A percentile compares a stretch with the other conserved stretches of the same genome.
Conservation (phyloP, 371 early-diverging fungal species). For the Apophysomyces elegans region DNA sequence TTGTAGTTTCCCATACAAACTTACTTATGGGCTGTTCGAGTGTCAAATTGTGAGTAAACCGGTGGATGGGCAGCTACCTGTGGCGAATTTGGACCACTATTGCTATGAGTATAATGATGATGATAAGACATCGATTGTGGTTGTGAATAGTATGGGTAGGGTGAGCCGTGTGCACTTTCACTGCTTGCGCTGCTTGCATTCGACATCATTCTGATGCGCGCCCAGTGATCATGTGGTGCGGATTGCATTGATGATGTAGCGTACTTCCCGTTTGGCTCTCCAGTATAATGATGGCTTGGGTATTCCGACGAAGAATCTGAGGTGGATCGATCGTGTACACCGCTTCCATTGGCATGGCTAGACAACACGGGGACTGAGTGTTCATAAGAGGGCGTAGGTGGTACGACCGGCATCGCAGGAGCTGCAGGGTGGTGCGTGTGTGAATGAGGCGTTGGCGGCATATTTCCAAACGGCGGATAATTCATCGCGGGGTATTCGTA, state of each 20-base stretch:
- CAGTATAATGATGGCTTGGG: constrained; percentile 4
- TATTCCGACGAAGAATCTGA: constrained; percentile 8
- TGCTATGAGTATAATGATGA: not conserved
- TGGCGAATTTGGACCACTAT: constrained; percentile 6
- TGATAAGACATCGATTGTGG: constrained; percentile 7
- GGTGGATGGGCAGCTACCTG: constrained; percentile 1
- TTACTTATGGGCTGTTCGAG: constrained; percentile 5
- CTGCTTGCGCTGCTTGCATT: constrained; percentile 6
- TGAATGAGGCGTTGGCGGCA: constrained; percentile 12
- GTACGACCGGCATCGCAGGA: constrained; percentile 3
- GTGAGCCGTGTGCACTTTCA: constrained; percentile 6
- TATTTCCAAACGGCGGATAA: constrained; percentile 7
- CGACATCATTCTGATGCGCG: constrained; percentile 10
- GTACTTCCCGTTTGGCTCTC: constrained; percentile 4
- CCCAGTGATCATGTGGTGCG: constrained; percentile 9
- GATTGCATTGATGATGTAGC: constrained; percentile 5
- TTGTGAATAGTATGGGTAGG: constrained; percentile 6
- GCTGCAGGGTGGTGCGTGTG: constrained; percentile 11
- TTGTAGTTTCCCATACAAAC: no score
- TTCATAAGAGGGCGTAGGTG: not conserved
- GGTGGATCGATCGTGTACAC: constrained; percentile 2
- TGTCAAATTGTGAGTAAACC: constrained; percentile 7
- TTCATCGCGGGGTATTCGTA: constrained; percentile 23
- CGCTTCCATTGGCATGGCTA: not conserved
- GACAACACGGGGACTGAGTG: constrained; percentile 2